Evolutionary conservation across 1,139 yeast genomes (phyloP).

Genomic region (Taiozyma sp.): DNA sequence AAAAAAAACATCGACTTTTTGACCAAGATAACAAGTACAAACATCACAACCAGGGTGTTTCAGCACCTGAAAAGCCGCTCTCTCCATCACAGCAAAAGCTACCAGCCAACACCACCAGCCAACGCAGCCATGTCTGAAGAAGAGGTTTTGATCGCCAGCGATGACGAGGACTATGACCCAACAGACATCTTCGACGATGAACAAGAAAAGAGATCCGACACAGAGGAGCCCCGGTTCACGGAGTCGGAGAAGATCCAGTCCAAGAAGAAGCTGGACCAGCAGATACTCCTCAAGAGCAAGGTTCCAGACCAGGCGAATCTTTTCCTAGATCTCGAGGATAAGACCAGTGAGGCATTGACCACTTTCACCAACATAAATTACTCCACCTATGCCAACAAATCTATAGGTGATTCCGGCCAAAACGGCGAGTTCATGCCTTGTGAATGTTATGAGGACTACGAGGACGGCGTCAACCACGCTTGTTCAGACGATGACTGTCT

Average conservation of each 20-base stretch:
- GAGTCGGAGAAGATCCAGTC: slow-evolving; percentile 18
- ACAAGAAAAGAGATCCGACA: slow-evolving; percentile 2
- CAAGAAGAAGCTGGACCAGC: slow-evolving; percentile 11
- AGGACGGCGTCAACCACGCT: slow-evolving; percentile 50
- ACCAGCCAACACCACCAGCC: neutral
- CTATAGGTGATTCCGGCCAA: slow-evolving; percentile 64
- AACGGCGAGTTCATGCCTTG: slow-evolving; percentile 78
- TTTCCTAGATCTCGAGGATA: slow-evolving; percentile 48
- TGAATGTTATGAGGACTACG: slow-evolving; percentile 54
- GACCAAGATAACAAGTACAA: neutral
- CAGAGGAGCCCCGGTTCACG: slow-evolving; percentile 12
- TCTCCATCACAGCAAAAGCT: too few relatives aligned
- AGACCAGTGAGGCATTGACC: slow-evolving; percentile 64
- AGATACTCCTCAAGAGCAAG: slow-evolving; percentile 15
- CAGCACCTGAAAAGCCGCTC: too few relatives aligned
- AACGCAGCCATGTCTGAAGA: neutral
- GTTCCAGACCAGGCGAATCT: slow-evolving; percentile 25
- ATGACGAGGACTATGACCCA: slow-evolving; percentile 16
- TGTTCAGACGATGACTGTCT: slow-evolving; percentile 91
- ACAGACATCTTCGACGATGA: neutral
- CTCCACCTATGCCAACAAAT: slow-evolving; percentile 57
- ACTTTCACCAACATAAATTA: slow-evolving; percentile 52
- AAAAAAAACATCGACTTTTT: neutral
- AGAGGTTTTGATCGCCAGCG: slow-evolving; percentile 3
- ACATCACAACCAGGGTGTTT: neutral